Base-by-base conservation (phyloP, 805 yeast genomes). In the Candida silvatica region DNA sequence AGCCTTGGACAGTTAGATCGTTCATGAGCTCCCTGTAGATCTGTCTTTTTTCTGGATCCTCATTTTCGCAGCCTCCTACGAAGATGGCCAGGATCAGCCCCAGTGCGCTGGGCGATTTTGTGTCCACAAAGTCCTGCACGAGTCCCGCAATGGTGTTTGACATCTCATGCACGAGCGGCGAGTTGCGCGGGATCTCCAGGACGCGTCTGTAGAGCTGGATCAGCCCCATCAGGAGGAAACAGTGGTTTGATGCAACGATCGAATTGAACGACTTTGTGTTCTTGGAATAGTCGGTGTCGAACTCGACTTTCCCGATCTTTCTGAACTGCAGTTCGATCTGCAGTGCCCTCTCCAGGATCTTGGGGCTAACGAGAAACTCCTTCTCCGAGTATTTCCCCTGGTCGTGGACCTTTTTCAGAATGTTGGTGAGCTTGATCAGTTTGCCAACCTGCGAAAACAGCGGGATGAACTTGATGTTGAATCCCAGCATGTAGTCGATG, bases 401-500 rank as follows among this genome's bases (percentile, higher is more conserved):
- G 5, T 16, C 34, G 20, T 44, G 32, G 3, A 41, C 17, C 11
- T 37, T 35, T 12, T 46, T 32, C 2, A 38, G 27, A 5, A 56
- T 25, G 18, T 55, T 49, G 19, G 52, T 38, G 32, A 53, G 44
- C 32, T 64, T 56, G 17, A 69, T 61, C 29, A 73, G 42, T 28
- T 51, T 45, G 12, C 66, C 54, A 7, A 78, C 64, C 29, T 72
- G 67, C 16, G 79, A 66, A 41, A 74, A 72, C 22, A 68, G 63
- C 0, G 82, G 79, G 16, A 82, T 58, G 37, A 80, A 65, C 40
- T 64, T 64, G 9, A 77, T 61, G 43, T 82, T 87, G 50, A 83
- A 73, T 1, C 92, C 94, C 35, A 69, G 58, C 33, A 78, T 59
- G 37, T 69, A 71, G 48, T 80, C 86, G 34, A 80, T 72, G 43